Percentiles rank a stretch among this genome's conserved stretches.
Conservation (phyloP, 2,329 filamentous ascomycete species). For the Aureobasidium musti region DNA sequence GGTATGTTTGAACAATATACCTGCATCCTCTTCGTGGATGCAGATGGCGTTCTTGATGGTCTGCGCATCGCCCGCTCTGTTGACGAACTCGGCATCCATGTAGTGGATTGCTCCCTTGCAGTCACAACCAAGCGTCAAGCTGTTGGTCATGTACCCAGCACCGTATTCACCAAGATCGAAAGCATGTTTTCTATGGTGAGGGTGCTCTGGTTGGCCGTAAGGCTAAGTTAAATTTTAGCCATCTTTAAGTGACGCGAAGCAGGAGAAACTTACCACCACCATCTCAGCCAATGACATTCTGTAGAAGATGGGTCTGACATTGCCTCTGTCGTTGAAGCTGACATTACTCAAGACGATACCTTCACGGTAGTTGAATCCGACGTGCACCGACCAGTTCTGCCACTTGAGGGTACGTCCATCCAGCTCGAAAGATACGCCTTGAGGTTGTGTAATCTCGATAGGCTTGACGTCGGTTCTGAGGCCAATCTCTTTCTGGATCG, state of each 20-base stretch:
- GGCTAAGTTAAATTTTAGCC: conserved; percentile 48
- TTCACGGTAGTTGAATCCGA: conserved; percentile 94
- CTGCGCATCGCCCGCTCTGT: conserved; percentile 64
- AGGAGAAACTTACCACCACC: conserved; percentile 55
- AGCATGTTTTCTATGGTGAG: conserved; percentile 76
- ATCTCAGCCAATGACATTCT: conserved; percentile 87
- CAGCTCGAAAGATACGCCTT: conserved; percentile 83
- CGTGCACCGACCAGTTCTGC: conserved; percentile 93
- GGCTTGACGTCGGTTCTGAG: conserved; percentile 80
- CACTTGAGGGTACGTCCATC: conserved; percentile 74
- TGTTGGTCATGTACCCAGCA: conserved; percentile 70
- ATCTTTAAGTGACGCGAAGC: not conserved
- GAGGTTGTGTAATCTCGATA: conserved; percentile 82
- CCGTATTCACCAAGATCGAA: conserved; percentile 80
- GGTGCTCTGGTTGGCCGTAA: conserved; percentile 78
- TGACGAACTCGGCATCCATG: conserved; percentile 83
- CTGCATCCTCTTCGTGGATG: conserved; percentile 90
- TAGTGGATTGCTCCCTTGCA: conserved; percentile 93
- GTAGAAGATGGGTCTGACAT: conserved; percentile 82
- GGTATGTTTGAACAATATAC: conserved; percentile 83
- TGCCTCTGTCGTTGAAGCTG: conserved; percentile 70
- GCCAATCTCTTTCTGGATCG: conserved; percentile 71
- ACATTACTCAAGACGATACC: conserved; percentile 90
- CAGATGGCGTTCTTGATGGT: conserved; percentile 93
- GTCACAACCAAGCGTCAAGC: conserved; percentile 71